Conservation (phyloP, 768 basidiomycete genomes). For the Cystofilobasidium macerans region DNA sequence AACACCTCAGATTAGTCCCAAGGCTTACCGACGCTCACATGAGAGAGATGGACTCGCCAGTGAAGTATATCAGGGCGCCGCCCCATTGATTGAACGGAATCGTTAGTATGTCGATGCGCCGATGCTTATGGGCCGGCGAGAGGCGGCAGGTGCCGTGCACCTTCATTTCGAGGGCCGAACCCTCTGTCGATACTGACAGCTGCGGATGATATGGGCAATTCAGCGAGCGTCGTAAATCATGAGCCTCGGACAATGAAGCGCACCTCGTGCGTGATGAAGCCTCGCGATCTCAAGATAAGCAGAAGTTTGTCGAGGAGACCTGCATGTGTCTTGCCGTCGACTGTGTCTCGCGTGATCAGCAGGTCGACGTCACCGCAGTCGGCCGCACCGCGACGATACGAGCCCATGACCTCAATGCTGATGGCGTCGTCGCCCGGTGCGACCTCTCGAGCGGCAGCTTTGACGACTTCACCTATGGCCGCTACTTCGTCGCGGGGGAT, state of each 20-base stretch:
- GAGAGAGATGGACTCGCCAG: not conserved
- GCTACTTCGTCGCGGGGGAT: slow-evolving; percentile 76
- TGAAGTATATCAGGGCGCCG: slow-evolving; percentile 4
- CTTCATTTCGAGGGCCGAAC: slow-evolving; percentile 55
- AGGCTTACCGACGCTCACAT: not conserved
- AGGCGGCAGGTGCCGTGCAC: slow-evolving; percentile 67
- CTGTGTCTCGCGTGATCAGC: slow-evolving; percentile 61
- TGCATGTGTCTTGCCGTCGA: slow-evolving; percentile 62
- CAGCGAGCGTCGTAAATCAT: not conserved
- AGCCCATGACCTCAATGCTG: slow-evolving; percentile 81
- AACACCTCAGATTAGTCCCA: not conserved
- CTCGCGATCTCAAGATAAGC: slow-evolving; percentile 46
- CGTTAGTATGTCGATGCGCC: slow-evolving; percentile 74
- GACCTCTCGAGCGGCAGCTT: slow-evolving; percentile 51
- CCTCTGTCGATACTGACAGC: slow-evolving; percentile 59
- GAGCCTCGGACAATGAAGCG: slow-evolving; percentile 6
- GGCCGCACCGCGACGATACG: slow-evolving; percentile 70
- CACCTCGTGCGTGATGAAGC: slow-evolving; percentile 61
- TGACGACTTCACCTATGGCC: slow-evolving; percentile 49
- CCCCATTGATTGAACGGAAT: slow-evolving; percentile 65
- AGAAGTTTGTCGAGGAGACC: slow-evolving; percentile 56
- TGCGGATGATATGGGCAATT: slow-evolving; percentile 34
- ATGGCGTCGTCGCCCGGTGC: slow-evolving; percentile 50
- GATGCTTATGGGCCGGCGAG: slow-evolving; percentile 42
- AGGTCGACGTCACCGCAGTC: slow-evolving; percentile 89